Evolutionary conservation across 306 rosid species (phyloP).

Genomic region (Quercus berberidifolia): DNA sequence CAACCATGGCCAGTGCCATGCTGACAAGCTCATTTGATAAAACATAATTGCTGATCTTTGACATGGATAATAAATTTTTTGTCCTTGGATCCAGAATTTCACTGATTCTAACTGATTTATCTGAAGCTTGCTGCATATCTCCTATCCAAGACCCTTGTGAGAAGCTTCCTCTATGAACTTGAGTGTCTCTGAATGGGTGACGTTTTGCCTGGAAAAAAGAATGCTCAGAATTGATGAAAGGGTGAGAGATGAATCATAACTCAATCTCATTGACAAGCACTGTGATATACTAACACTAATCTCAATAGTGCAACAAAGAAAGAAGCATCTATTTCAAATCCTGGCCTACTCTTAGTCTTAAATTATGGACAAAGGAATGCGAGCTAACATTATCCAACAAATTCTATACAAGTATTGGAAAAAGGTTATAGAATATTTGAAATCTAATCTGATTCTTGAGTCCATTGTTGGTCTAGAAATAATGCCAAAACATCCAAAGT

Average conservation of each 20-base stretch:
- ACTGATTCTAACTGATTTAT: constrained; percentile 79
- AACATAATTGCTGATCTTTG: constrained; percentile 87
- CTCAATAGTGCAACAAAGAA: neutral
- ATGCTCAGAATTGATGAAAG: neutral
- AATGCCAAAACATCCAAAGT: neutral
- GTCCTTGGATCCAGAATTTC: constrained; percentile 94
- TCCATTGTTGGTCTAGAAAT: neutral
- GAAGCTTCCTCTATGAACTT: constrained; percentile 57
- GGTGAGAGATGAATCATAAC: neutral
- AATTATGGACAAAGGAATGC: neutral
- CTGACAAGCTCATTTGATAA: constrained; percentile 89
- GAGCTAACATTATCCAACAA: neutral
- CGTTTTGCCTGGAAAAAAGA: constrained; percentile 64
- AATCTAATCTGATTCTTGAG: neutral
- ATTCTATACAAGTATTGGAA: neutral
- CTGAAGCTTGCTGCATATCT: constrained; percentile 93
- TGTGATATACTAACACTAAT: neutral
- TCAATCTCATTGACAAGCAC: neutral
- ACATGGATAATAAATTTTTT: constrained; percentile 79
- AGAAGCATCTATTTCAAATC: neutral
- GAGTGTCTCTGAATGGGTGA: constrained; percentile 57
- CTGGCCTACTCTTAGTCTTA: neutral
- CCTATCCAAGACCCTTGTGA: constrained; percentile 91
- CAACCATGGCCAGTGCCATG: constrained; percentile 97
- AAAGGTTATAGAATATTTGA: neutral